Conservation (phyloP, 2,329 filamentous ascomycete genomes). For the Volutella citrinella region DNA sequence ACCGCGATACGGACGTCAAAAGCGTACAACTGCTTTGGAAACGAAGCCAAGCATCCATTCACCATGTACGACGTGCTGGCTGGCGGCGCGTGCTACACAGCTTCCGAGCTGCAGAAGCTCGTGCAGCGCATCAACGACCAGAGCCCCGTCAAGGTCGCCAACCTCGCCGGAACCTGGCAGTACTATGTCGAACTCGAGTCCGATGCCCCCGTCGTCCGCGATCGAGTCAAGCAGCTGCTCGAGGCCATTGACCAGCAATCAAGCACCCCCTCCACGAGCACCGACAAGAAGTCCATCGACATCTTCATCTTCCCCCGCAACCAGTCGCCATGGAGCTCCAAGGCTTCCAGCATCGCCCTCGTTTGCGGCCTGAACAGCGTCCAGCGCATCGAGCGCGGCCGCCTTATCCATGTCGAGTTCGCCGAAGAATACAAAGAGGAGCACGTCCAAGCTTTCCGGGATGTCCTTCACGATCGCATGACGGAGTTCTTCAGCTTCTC, state of each 20-base stretch:
- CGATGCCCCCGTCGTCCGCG: constrained; percentile 32
- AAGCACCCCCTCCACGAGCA: constrained; percentile 23
- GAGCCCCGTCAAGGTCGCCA: constrained; percentile 42
- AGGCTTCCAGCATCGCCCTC: constrained; percentile 89
- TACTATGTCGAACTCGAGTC: constrained; percentile 65
- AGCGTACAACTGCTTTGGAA: constrained; percentile 24
- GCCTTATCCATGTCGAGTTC: constrained; percentile 69
- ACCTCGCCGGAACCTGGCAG: constrained; percentile 53
- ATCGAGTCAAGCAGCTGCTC: constrained; percentile 46
- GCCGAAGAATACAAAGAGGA: constrained; percentile 44
- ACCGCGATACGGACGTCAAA: constrained; percentile 19
- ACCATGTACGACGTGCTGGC: constrained; percentile 37
- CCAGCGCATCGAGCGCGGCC: constrained; percentile 81
- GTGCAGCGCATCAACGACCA: constrained; percentile 42
- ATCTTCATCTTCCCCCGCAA: constrained; percentile 78
- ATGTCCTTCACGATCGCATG: constrained; percentile 90
- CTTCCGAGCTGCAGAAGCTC: constrained; percentile 42
- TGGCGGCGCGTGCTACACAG: constrained; percentile 49
- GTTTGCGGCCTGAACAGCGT: constrained; percentile 79
- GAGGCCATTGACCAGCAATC: constrained; percentile 34
- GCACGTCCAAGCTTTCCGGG: constrained; percentile 54
- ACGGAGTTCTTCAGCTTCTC: constrained; percentile 74
- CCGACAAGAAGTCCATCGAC: constrained; percentile 47
- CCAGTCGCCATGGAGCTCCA: constrained; percentile 96
- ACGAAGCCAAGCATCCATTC: constrained; percentile 15